phyloP scores from a whole-genome alignment of 1,284 basidiomycete species.

The Heliocybe sulcata region DNA sequence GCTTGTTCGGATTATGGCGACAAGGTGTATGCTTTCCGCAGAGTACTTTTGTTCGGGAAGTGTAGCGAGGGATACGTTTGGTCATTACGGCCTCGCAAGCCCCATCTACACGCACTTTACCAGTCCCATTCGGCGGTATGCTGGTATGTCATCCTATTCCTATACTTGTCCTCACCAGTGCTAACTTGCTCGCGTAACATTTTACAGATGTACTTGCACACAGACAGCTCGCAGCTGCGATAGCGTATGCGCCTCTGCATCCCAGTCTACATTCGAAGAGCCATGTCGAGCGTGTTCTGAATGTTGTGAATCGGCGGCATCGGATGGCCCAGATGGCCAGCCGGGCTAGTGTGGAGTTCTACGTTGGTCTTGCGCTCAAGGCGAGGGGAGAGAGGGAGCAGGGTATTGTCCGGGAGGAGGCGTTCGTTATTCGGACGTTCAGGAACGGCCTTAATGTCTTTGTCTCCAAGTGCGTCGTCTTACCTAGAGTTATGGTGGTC shows the following conservation, averaged over 20 bases:
- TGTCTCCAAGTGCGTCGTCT: conserved; percentile 73
- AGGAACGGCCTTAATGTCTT: conserved; percentile 95
- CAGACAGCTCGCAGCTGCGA: conserved; percentile 89
- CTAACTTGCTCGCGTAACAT: background rate
- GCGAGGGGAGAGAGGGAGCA: conserved; percentile 45
- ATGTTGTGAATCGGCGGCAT: conserved; percentile 89
- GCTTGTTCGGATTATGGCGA: conserved; percentile 98
- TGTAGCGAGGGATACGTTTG: conserved; percentile 88
- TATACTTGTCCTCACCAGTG: too few species aligned
- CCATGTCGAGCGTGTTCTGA: conserved; percentile 84
- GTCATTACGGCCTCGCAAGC: conserved; percentile 95
- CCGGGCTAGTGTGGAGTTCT: conserved; percentile 94
- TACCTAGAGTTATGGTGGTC: conserved; percentile 2
- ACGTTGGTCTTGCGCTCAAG: conserved; percentile 90
- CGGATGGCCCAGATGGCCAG: conserved; percentile 97
- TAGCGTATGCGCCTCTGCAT: conserved; percentile 80
- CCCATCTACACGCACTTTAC: conserved; percentile 99
- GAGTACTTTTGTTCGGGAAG: conserved; percentile 98
- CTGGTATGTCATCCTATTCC: conserved; percentile 66
- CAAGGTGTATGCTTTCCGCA: conserved; percentile 95
- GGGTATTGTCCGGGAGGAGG: conserved; percentile 69
- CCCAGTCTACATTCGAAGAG: conserved; percentile 83
- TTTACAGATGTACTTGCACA: conserved; percentile 85
- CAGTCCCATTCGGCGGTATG: conserved; percentile 88
- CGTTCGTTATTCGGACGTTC: conserved; percentile 94